Base-by-base conservation (phyloP, 306 rosid species). In the Phaseolus lunatus region DNA sequence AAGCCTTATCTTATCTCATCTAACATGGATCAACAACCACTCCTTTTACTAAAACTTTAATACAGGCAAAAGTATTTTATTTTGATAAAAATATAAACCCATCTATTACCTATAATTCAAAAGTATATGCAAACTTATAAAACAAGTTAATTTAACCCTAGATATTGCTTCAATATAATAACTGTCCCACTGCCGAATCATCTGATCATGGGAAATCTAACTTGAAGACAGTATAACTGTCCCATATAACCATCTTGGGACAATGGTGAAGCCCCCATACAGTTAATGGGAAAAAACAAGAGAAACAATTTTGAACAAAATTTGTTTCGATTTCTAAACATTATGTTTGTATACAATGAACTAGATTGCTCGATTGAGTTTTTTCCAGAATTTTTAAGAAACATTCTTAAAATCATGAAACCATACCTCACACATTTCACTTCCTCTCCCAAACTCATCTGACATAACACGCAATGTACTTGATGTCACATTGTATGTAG, bases 371-470 rank as follows among this genome's bases (percentile, higher is more conserved):
- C 49, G 14, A 23, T 56, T n/a, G 54, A 29, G 26, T 35, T 10
- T n/a, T 5, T 43, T 35, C 63, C 29, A 71, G 56, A 53, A 53
- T 68, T 77, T 80, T 6, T 66, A 59, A 43, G 47, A 26, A 73
- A 37, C 22, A 53, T 31, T 80, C 62, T 44, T 45, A 12, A 15
- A 73, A 82, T 14, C 47, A 41, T 19, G n/a, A 54, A 43, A 64
- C 20, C 76, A 56, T 89, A 95, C 99, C 99, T 89, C 97, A 73
- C 97, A 90, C 47, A 95, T 87, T 77, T 95, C 97, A 84, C 78
- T 87, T 71, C 99, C 99, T 87, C 99, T 90, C 79, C 77, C 93
- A 84, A 95, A 95, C 87, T 92, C 99, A 13, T 92, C 92, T 13
- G 87, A 61, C 97, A 95, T 90, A 74, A 95, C 89, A 62, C 90